These are phyloP conservation scores for Penicillium sp. DNA, from an alignment of 2,329 filamentous ascomycete species.

Conservation along the genomic window DNA sequence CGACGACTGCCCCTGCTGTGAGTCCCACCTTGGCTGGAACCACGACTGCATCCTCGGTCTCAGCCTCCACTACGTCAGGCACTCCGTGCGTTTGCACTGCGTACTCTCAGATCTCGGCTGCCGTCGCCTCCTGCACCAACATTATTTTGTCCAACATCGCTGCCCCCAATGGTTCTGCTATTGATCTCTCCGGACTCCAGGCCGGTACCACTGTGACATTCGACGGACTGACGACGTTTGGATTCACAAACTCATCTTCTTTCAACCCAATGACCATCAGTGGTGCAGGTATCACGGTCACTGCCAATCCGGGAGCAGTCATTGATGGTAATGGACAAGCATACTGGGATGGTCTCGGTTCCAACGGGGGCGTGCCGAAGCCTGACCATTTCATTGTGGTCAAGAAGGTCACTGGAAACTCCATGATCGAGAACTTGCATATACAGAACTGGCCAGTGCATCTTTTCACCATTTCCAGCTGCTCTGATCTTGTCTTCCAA, in stretches of 20 bases:
- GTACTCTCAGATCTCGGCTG: background rate
- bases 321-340: constrained; percentile 1
- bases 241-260: background rate
- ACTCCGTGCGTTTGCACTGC: background rate
- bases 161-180: background rate
- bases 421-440: background rate
- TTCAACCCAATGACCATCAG: background rate
- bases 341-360: background rate
- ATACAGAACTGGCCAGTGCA: constrained; percentile 1
- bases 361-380: background rate
- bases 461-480: background rate
- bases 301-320: background rate
- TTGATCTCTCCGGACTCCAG: background rate
- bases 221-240: constrained; percentile 1
- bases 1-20: background rate
- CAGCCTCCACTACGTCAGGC: background rate
- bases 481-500: constrained; percentile 1
- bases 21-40: background rate
- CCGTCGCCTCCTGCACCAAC: background rate
- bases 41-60: background rate
- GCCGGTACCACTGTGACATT: background rate
- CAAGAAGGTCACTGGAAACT: background rate
- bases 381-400: constrained; percentile 1
- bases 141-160: constrained; percentile 1
- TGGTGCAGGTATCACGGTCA: background rate